Conservation (phyloP, 2,329 filamentous ascomycete species). For the Trichoderma atroviride region DNA sequence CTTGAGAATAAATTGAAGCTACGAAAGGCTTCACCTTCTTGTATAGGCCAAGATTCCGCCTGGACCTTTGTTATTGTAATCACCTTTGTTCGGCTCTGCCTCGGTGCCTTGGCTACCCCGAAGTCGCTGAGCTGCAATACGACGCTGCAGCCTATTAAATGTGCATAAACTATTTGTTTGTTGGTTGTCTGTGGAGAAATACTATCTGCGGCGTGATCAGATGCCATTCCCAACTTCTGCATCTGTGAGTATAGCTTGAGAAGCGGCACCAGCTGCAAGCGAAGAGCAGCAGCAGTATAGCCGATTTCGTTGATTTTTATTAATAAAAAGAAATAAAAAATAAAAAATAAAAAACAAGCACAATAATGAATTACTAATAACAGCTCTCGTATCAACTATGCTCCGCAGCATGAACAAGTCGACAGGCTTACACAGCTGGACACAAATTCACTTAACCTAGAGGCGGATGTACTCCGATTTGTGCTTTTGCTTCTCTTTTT, state of each 20-base stretch:
- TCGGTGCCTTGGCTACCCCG: not conserved
- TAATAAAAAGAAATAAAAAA: not conserved
- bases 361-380: not conserved
- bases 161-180: not conserved
- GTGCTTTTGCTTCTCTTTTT: not conserved
- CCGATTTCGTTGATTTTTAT: not conserved
- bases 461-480: not conserved
- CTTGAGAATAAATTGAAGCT: not conserved
- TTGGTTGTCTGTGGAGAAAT: not conserved
- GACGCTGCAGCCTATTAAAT: conserved; percentile 9
- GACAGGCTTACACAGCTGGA: not conserved
- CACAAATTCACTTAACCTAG: not conserved
- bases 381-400: not conserved
- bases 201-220: not conserved
- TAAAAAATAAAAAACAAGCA: not conserved
- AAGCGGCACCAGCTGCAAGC: not conserved
- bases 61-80: not conserved
- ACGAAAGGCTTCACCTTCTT: conserved; percentile 8
- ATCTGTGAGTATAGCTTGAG: not conserved
- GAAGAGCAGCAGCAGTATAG: not conserved
- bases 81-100: conserved; percentile 10
- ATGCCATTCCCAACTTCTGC: not conserved
- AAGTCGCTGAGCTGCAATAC: not conserved
- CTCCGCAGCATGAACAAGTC: not conserved
- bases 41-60: conserved; percentile 10